Base-by-base conservation (phyloP, 495 filamentous ascomycete species). In the Collariella sp. region DNA sequence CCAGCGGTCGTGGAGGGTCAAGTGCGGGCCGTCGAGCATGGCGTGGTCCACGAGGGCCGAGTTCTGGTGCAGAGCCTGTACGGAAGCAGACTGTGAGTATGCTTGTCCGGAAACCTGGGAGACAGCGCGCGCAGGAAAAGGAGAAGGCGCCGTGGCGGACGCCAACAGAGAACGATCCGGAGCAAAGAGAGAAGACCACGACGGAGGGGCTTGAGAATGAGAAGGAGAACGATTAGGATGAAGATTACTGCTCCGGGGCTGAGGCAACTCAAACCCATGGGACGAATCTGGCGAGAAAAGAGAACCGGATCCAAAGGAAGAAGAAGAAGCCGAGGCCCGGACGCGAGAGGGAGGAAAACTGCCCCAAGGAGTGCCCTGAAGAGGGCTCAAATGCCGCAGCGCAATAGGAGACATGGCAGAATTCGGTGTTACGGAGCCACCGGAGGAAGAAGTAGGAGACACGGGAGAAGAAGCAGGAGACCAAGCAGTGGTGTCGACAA, bases 1-100 rank as follows among this genome's bases (percentile, higher is more conserved):
- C 78, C 78, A 81, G 40, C 66, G 62, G 41, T 65, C 61, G 9
- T 70, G 56, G 43, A 60, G 39, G n/a, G 57, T 57, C n/a, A 61
- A 40, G 46, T 63, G 63, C 23, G 66, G 63, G 20, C 58, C 55
- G 44, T 52, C 52, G 39, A 60, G 55, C 55, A 64, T 40, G 18
- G 58, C 49, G 16, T 62, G 53, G 33, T 67, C 58, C 46, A 66
- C 47, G 48, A 55, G 47, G 43, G 53, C 54, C 23, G 66, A 40
- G 50, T 66, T 63, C 35, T 62, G 55, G 50, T 62, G 62, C 61
- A 65, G 59, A 54, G 65, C 66, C 73, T 71, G 72, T 68, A 66
- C 41, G 58, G 68, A 70, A 56, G 60, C 53, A 72, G 59, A 62
- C 53, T 64, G 72, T 76, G 70, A 76, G 73, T 71, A 76, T 64